These are phyloP conservation scores for Saitozyma podzolica DNA, from an alignment of 768 basidiomycete genomes.

Conservation along the genomic window DNA sequence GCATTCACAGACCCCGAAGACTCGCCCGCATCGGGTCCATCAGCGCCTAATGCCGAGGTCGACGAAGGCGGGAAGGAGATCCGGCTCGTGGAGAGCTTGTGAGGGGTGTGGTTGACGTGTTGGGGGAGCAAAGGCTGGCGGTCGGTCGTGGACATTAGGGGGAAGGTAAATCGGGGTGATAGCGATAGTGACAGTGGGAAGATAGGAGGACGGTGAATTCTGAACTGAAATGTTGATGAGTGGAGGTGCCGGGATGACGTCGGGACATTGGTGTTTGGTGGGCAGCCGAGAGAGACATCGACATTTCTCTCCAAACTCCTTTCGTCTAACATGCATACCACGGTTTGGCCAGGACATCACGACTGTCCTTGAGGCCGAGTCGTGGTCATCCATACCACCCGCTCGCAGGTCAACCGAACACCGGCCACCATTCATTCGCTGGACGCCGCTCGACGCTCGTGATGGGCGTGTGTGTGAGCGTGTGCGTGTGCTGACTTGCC, in stretches of 20 bases:
- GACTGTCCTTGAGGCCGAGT: too few species aligned
- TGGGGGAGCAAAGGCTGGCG: conserved; percentile 27
- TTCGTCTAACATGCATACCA: too few species aligned
- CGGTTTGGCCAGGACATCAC: too few species aligned
- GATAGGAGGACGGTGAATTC: background rate
- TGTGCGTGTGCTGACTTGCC: too few species aligned
- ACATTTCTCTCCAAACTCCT: conserved; percentile 1
- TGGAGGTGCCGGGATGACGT: background rate
- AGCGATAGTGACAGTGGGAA: background rate
- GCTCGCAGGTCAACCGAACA: too few species aligned
- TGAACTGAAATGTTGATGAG: background rate
- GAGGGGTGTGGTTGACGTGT: conserved; percentile 16
- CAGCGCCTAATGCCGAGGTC: conserved; percentile 15
- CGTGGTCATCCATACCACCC: too few species aligned
- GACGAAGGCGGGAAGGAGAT: conserved; percentile 43
- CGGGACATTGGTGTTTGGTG: too few species aligned
- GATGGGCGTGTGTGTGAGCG: too few species aligned
- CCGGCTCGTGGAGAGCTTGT: conserved; percentile 24
- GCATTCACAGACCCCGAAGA: background rate
- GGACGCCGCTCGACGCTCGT: too few species aligned
- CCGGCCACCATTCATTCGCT: too few species aligned
- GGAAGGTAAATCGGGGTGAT: background rate
- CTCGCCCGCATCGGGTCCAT: conserved; percentile 14
- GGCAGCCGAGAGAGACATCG: background rate
- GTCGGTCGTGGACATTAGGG: conserved; percentile 8